These are phyloP conservation scores for Groenewaldozyma salmanticensis DNA, from an alignment of 805 yeast species.

Conservation along the genomic window DNA sequence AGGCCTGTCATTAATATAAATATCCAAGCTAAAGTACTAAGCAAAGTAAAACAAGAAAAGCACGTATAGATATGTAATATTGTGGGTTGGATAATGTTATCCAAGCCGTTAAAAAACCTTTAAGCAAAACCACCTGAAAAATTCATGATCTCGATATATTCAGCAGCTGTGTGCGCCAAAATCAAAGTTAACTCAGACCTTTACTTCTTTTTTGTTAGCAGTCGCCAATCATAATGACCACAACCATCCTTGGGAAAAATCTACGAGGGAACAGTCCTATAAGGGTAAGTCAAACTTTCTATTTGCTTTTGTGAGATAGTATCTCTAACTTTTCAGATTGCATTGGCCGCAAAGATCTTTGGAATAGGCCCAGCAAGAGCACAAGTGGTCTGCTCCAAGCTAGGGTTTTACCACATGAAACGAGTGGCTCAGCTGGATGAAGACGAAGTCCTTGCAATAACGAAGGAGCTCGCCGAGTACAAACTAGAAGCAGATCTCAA, in stretches of 20 bases:
- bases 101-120: no score
- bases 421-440: slow-evolving; percentile 88
- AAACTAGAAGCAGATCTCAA: slow-evolving; percentile 77
- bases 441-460: slow-evolving; percentile 73
- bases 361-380: slow-evolving; percentile 80
- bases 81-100: no score
- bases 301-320: neutral
- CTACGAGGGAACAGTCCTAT: slow-evolving; percentile 28
- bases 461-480: slow-evolving; percentile 77
- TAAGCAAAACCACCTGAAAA: no score
- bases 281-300: slow-evolving; percentile 15
- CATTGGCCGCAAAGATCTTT: slow-evolving; percentile 70
- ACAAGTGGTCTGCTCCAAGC: slow-evolving; percentile 66
- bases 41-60: no score
- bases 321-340: slow-evolving; percentile 31
- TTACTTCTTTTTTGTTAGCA: no score
- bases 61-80: no score
- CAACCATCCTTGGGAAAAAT: slow-evolving; percentile 29
- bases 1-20: no score
- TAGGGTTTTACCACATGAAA: slow-evolving; percentile 89
- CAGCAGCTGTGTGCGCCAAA: no score
- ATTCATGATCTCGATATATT: no score
- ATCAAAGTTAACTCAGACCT: no score
- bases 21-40: no score
- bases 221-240: slow-evolving; percentile 28